phyloP scores from a whole-genome alignment of 208 protist genomes.

The Phytomonas sp. region DNA sequence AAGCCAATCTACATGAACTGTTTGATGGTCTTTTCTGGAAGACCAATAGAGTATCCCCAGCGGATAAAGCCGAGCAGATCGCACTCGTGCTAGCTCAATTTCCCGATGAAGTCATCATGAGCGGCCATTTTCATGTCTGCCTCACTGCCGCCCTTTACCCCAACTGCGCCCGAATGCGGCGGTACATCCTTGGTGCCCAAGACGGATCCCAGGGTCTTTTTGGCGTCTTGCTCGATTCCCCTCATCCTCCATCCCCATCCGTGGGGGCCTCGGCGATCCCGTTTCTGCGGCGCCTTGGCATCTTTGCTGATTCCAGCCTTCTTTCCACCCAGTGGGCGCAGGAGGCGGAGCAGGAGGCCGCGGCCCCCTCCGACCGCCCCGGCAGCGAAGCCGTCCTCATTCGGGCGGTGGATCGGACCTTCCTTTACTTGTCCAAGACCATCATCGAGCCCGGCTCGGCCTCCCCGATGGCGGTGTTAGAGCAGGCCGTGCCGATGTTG shows the following conservation, averaged over 20 bases:
- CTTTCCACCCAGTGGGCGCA: neutral
- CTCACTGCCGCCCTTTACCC: conserved; percentile 70
- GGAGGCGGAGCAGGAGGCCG: neutral
- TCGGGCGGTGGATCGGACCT: conserved; percentile 17
- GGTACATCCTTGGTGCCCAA: conserved; percentile 2
- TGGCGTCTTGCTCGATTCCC: neutral
- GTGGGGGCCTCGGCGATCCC: neutral
- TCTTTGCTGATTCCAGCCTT: neutral
- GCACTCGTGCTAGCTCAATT: conserved; percentile 20
- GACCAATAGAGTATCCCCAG: neutral
- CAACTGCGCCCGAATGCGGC: conserved; percentile 16
- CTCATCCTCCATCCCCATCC: neutral
- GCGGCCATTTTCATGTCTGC: conserved; percentile 31
- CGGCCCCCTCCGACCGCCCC: conserved; percentile 15
- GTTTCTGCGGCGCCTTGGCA: neutral
- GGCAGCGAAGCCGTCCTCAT: conserved; percentile 15
- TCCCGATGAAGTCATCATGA: conserved; percentile 27
- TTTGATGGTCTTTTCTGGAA: neutral
- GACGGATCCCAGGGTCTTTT: neutral
- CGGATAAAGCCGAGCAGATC: neutral
- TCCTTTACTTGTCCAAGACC: conserved; percentile 46
- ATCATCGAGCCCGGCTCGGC: conserved; percentile 14
- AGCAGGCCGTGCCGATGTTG: conserved; percentile 40
- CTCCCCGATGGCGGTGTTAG: conserved; percentile 17
- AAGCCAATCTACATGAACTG: conserved; percentile 19